A percentile compares a stretch with the other conserved stretches of the same genome.
Evolutionary conservation across 768 basidiomycete species (phyloP).

Genomic region (Tulasnella sp.): DNA sequence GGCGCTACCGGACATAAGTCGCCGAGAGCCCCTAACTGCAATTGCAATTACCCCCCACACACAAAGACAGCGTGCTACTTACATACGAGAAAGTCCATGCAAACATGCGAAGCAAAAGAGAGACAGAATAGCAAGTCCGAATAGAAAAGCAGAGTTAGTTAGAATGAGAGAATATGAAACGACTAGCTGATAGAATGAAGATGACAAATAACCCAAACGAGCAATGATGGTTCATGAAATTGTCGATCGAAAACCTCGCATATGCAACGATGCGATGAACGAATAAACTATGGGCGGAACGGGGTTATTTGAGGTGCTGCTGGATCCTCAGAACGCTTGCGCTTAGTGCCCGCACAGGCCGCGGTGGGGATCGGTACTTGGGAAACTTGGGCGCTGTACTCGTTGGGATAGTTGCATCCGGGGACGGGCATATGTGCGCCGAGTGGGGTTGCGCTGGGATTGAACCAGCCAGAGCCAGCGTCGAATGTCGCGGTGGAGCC

Average conservation of each 20-base stretch:
- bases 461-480: constrained; percentile 51
- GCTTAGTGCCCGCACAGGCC: neutral
- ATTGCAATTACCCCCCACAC: neutral
- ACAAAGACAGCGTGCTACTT: neutral
- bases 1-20: neutral
- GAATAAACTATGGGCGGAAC: neutral
- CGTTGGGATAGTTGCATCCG: constrained; percentile 58
- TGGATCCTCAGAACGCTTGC: neutral
- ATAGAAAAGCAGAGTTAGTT: neutral
- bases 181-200: neutral
- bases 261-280: neutral
- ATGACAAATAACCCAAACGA: neutral
- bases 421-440: constrained; percentile 50
- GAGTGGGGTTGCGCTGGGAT: constrained; percentile 40
- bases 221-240: neutral
- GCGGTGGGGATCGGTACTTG: neutral
- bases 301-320: neutral
- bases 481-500: constrained; percentile 35
- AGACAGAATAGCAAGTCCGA: neutral
- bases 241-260: neutral
- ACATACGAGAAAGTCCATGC: neutral
- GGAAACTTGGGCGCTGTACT: constrained; percentile 46
- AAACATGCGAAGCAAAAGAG: neutral
- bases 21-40: neutral
- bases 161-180: neutral